These are phyloP conservation scores for Paxillus ammoniavirescens DNA, from an alignment of 768 basidiomycete species.

Conservation along the genomic window DNA sequence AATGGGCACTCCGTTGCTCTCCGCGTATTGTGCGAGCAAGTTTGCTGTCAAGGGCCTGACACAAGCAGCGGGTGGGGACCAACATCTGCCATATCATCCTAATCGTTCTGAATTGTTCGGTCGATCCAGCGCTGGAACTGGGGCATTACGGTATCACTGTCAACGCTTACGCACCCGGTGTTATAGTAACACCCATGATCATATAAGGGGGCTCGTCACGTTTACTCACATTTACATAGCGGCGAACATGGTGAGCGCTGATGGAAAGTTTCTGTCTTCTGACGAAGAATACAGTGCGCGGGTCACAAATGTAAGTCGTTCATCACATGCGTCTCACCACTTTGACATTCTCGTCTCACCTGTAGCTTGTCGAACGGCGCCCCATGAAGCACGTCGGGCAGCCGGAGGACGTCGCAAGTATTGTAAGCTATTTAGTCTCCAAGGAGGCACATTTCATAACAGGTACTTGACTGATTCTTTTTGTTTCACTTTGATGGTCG, in stretches of 20 bases:
- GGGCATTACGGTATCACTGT: conserved; percentile 34
- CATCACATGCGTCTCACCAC: no score
- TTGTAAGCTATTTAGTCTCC: conserved; percentile 34
- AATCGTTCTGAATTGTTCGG: background rate
- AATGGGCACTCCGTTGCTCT: conserved; percentile 13
- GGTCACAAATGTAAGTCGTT: background rate
- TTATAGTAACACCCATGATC: conserved; percentile 23
- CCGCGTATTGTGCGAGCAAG: conserved; percentile 22
- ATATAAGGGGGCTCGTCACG: background rate
- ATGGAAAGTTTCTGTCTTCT: no score
- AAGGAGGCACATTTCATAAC: conserved; percentile 35
- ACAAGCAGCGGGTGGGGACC: conserved; percentile 33
- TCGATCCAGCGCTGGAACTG: conserved; percentile 22
- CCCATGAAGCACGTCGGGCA: conserved; percentile 22
- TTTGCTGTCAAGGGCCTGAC: conserved; percentile 39
- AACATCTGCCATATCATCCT: background rate
- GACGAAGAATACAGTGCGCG: background rate
- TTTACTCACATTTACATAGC: background rate
- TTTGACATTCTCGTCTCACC: no score
- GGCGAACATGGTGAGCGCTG: no score
- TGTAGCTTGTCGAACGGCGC: background rate
- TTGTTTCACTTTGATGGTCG: background rate
- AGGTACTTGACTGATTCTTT: conserved; percentile 15
- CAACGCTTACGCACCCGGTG: conserved; percentile 38
- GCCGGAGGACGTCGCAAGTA: conserved; percentile 31